Conservation (phyloP, 176 grass and related monocot species). For the Juncus inflexus region DNA sequence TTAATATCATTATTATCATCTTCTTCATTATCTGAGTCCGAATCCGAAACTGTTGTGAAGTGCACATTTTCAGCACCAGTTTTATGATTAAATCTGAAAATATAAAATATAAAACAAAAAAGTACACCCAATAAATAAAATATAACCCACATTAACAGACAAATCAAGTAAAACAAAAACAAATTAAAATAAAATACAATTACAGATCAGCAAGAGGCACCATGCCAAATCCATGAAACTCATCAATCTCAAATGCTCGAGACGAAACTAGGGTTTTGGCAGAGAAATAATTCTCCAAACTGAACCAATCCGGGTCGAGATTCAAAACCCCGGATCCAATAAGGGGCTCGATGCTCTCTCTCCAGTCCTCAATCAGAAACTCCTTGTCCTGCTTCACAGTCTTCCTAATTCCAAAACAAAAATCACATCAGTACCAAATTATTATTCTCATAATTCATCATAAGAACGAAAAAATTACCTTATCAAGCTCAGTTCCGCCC, state of each 20-base stretch:
- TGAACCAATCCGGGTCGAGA: slow-evolving; percentile 50
- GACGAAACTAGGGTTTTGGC: slow-evolving; percentile 84
- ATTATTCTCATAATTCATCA: neutral
- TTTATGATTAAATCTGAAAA: slow-evolving; percentile 90
- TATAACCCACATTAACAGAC: neutral
- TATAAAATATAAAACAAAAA: slow-evolving; percentile 13
- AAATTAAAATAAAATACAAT: slow-evolving; percentile 11
- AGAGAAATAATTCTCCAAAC: slow-evolving; percentile 75
- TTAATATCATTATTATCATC: slow-evolving; percentile 14
- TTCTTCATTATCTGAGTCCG: slow-evolving; percentile 44
- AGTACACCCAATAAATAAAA: neutral
- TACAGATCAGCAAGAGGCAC: slow-evolving; percentile 93
- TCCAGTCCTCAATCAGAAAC: slow-evolving; percentile 75
- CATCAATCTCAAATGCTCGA: slow-evolving; percentile 74
- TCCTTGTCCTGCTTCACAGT: slow-evolving; percentile 76
- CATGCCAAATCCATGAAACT: slow-evolving; percentile 81
- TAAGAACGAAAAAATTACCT: slow-evolving; percentile 39
- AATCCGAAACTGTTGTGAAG: slow-evolving; percentile 38
- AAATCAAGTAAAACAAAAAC: neutral
- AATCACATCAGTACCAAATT: slow-evolving; percentile 10
- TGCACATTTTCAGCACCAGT: slow-evolving; percentile 85
- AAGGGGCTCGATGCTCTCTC: slow-evolving; percentile 66
- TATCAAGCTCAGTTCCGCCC: slow-evolving; percentile 75
- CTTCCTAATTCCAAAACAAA: slow-evolving; percentile 85
- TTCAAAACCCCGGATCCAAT: slow-evolving; percentile 51